Conservation (phyloP, 441 rosid species). For the Hura crepitans region DNA sequence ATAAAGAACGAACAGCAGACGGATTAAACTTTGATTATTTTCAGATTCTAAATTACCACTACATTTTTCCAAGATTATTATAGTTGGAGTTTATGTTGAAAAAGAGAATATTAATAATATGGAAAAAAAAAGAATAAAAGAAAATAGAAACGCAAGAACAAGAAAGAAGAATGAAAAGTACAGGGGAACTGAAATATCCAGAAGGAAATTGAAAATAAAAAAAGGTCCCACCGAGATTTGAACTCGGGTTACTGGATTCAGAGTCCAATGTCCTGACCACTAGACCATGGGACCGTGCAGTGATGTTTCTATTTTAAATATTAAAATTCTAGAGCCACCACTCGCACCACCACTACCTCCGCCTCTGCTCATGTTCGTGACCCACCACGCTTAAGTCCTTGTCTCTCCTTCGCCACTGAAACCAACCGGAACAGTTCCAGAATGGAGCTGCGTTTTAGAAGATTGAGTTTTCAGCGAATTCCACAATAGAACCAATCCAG, state of each 20-base stretch:
- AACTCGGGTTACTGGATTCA: slow-evolving; percentile 61
- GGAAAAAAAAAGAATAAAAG: background rate
- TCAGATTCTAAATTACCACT: background rate
- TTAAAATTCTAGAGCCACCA: too few species aligned
- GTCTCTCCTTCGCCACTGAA: slow-evolving; percentile 35
- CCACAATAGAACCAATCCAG: too few species aligned
- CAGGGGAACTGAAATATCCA: too few species aligned
- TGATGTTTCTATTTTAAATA: background rate
- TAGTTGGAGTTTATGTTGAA: background rate
- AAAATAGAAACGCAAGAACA: too few species aligned
- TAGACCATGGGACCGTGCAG: slow-evolving; percentile 48
- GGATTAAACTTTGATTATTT: slow-evolving; percentile 13
- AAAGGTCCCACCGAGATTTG: slow-evolving; percentile 58
- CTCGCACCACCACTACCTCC: slow-evolving; percentile 24
- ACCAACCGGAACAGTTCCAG: slow-evolving; percentile 20
- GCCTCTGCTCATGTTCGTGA: slow-evolving; percentile 31
- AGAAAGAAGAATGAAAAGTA: too few species aligned
- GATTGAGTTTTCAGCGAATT: too few species aligned
- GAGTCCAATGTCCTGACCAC: slow-evolving; percentile 62
- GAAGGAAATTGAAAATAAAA: background rate
- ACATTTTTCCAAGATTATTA: too few species aligned
- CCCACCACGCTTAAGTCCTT: slow-evolving; percentile 54
- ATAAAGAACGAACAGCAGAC: slow-evolving; percentile 4
- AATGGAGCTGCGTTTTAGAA: too few species aligned
- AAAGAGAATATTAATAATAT: background rate